Conservation (phyloP, 257 asterid genomes). For the Petunia secreta region DNA sequence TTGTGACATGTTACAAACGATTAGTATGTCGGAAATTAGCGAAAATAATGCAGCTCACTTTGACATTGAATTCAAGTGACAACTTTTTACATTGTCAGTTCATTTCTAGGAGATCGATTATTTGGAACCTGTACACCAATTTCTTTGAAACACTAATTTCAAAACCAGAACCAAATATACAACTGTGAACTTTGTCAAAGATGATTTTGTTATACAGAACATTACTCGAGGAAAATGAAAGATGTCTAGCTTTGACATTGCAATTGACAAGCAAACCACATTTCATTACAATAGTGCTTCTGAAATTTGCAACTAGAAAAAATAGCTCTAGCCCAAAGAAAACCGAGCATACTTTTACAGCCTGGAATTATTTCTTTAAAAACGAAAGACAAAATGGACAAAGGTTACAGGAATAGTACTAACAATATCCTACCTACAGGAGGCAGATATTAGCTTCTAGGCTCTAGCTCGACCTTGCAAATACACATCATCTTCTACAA, state of each 20-base stretch:
- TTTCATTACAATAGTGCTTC: constrained; percentile 17
- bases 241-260: constrained; percentile 12
- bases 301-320: constrained; percentile 16
- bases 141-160: background rate
- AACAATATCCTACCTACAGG: constrained; percentile 36
- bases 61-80: too few relatives aligned
- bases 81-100: too few relatives aligned
- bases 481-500: constrained; percentile 38
- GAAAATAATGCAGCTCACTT: too few relatives aligned
- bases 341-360: background rate
- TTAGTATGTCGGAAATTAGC: too few relatives aligned
- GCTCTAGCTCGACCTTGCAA: constrained; percentile 29
- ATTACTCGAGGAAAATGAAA: background rate
- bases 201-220: background rate
- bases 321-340: constrained; percentile 11
- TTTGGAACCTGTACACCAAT: too few relatives aligned
- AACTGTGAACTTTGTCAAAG: background rate
- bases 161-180: background rate
- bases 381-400: constrained; percentile 45
- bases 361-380: constrained; percentile 36
- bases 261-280: background rate
- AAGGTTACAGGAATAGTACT: constrained; percentile 43
- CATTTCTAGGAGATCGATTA: too few relatives aligned
- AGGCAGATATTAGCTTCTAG: constrained; percentile 15
- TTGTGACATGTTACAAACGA: too few relatives aligned